Conservation (phyloP, 768 basidiomycete genomes). For the Udeniomyces megalosporus region DNA sequence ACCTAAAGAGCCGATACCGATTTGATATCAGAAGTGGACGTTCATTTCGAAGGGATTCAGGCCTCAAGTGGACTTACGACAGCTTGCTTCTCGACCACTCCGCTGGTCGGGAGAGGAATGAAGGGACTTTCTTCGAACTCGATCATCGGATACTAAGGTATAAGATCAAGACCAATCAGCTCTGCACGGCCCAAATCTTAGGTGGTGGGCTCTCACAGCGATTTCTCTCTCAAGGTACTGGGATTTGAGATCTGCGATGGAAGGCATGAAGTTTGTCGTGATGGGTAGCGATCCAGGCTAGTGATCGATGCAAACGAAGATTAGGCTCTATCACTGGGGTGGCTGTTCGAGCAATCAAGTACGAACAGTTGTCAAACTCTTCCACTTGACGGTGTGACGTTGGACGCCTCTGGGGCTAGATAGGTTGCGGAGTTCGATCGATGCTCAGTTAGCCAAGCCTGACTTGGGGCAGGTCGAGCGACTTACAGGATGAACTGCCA, state of each 20-base stretch:
- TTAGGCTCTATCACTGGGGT: neutral
- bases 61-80: too few relatives aligned
- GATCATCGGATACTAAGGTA: constrained; percentile 7
- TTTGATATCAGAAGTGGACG: too few relatives aligned
- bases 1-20: too few relatives aligned
- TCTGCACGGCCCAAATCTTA: too few relatives aligned
- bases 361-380: constrained; percentile 6
- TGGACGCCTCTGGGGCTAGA: neutral
- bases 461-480: too few relatives aligned
- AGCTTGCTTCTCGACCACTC: constrained; percentile 5
- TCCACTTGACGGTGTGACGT: constrained; percentile 12
- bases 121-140: constrained; percentile 13
- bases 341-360: too few relatives aligned
- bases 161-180: neutral
- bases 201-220: neutral
- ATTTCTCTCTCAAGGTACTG: constrained; percentile 3
- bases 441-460: too few relatives aligned
- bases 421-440: too few relatives aligned
- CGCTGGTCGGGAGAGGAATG: neutral
- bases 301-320: neutral
- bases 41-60: too few relatives aligned
- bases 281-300: constrained; percentile 13
- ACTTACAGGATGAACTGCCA: constrained; percentile 15
- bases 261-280: constrained; percentile 11
- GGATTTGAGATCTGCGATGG: constrained; percentile 1